These are phyloP conservation scores for Multifurca ochricompacta DNA, from an alignment of 768 basidiomycete species.

Conservation along the genomic window DNA sequence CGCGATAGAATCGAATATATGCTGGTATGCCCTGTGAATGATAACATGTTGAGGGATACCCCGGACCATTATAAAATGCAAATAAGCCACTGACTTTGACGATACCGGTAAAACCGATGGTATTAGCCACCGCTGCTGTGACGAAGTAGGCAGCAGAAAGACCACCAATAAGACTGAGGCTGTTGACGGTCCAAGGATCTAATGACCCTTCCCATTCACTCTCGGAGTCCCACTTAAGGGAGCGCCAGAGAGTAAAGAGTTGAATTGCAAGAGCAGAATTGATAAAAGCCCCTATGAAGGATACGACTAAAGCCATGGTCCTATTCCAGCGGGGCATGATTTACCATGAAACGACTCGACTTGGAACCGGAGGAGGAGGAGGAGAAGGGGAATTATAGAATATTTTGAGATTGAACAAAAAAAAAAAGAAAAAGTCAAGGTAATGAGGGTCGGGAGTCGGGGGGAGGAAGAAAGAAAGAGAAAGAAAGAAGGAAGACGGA, in stretches of 20 bases:
- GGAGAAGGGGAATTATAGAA: background rate
- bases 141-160: constrained; percentile 61
- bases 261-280: constrained; percentile 36
- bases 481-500: background rate
- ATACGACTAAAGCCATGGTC: constrained; percentile 31
- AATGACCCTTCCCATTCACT: constrained; percentile 42
- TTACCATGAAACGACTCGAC: background rate
- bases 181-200: constrained; percentile 35
- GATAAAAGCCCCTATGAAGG: constrained; percentile 33
- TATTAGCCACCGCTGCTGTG: constrained; percentile 53
- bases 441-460: background rate
- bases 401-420: background rate
- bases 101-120: constrained; percentile 62
- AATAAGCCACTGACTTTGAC: constrained; percentile 41
- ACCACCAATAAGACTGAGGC: constrained; percentile 46
- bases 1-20: constrained; percentile 72
- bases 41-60: background rate
- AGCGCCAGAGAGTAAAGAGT: constrained; percentile 37
- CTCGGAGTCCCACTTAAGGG: constrained; percentile 40
- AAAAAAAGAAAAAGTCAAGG: background rate
- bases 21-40: constrained; percentile 46
- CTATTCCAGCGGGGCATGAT: constrained; percentile 26
- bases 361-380: background rate
- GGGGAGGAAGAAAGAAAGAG: background rate
- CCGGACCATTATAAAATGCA: background rate